Evolutionary conservation across 441 rosid genomes (phyloP).

Genomic region (Mallotus repandus): DNA sequence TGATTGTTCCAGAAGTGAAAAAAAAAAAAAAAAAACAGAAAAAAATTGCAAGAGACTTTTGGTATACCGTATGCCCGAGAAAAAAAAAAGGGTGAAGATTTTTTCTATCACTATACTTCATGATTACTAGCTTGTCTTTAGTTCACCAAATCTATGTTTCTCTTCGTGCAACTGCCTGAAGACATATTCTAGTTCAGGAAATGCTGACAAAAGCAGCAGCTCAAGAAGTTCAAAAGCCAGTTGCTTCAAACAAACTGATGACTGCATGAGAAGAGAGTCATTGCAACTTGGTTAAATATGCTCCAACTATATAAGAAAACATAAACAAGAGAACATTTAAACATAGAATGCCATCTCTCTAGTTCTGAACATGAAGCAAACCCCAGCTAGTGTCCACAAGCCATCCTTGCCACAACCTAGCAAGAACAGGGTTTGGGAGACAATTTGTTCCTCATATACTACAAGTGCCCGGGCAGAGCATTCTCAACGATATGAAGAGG

Average conservation of each 20-base stretch:
- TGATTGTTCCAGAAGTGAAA: conserved; percentile 1
- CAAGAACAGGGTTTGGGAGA: not conserved
- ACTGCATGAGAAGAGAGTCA: conserved; percentile 44
- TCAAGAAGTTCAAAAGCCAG: conserved; percentile 79
- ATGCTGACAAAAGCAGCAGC: conserved; percentile 71
- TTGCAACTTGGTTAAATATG: not conserved
- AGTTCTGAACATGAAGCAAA: not conserved
- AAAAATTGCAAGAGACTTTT: not conserved
- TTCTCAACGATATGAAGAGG: not conserved
- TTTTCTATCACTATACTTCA: not conserved
- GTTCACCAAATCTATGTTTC: conserved; percentile 75
- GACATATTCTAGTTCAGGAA: conserved; percentile 67
- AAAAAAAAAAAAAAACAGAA: conserved; percentile 12
- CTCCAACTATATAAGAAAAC: not conserved
- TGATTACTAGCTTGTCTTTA: conserved; percentile 29
- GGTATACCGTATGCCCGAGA: conserved; percentile 19
- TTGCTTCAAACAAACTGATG: conserved; percentile 76
- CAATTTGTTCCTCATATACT: not conserved
- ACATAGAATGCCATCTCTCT: not conserved
- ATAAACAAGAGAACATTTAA: not conserved
- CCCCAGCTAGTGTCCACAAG: not conserved
- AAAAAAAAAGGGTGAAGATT: conserved; percentile 15
- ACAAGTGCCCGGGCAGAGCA: too few relatives aligned
- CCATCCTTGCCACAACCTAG: not conserved
- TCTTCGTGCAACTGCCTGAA: conserved; percentile 69